Base-by-base conservation (phyloP, 2,329 filamentous ascomycete genomes). In the Colletotrichum liaoningense region DNA sequence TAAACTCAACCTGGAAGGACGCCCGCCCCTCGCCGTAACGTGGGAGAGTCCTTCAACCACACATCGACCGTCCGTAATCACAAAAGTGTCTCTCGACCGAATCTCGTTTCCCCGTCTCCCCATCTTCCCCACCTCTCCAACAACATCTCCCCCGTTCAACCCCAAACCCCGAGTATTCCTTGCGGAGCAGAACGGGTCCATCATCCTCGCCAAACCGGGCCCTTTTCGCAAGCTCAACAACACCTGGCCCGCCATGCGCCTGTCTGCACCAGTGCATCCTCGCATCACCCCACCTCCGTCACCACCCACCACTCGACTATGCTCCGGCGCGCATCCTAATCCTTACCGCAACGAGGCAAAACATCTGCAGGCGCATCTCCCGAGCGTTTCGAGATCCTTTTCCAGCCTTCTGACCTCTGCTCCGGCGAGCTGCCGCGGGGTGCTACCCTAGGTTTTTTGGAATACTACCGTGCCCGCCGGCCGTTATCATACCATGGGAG, bases 131-230 rank as follows among this genome's bases (percentile, higher is more conserved):
- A 56, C 42, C 62, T 73, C 67, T 66, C 71, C 67, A 71, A 63
- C 52, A 24, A 38, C 24, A 11, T 56, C 60, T 71, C 38, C 69
- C 52, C 69, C 52, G 56, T 33, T 62, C 30, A 28, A 66, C 67
- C 67, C 67, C 62, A 71, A 66, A 63, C 71, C 67, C 67, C 56
- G 49, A 73, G 49, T 65, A 26, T 57, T 35, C 46, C 66, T 71
- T 73, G 71, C 71, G 67, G 71, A 66, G 67, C 65, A 63, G 56
- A 52, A 73, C 67, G 60, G 62, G 56, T 63, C 71, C 42, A 30
- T 52, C 46, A 38, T 56, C 38, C 22, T 73, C 46, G 49, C 62
- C 56, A 42, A 72, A 42, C 71, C 67, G 55, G 55, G 35, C 63
- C 24, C 49, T 73, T 73, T 73, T 66, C 71, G 69, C 65, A 58